Conservation (phyloP, 2,329 filamentous ascomycete species). For the Xylariaceae sp. region DNA sequence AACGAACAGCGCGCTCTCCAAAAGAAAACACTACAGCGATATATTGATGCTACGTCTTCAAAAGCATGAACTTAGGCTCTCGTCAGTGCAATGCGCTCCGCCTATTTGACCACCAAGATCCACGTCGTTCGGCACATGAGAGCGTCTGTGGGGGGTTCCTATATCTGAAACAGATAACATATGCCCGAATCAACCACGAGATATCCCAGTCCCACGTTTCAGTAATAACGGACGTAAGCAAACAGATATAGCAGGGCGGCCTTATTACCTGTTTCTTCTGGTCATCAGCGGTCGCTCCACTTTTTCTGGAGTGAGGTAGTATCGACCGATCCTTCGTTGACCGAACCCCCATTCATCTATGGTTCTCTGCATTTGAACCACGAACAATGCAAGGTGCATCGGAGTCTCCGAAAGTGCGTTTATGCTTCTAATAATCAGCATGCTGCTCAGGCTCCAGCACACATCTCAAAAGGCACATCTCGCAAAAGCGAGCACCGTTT, state of each 20-base stretch:
- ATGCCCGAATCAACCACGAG: background rate
- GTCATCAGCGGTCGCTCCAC: constrained; percentile 10
- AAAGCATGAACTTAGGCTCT: constrained; percentile 28
- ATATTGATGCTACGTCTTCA: constrained; percentile 37
- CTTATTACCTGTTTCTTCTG: background rate
- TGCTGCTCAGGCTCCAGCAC: background rate
- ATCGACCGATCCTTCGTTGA: constrained; percentile 20
- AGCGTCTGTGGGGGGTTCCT: background rate
- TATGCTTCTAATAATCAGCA: background rate
- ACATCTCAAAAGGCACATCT: background rate
- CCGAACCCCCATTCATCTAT: constrained; percentile 5
- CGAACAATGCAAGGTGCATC: constrained; percentile 7
- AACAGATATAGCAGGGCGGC: constrained; percentile 2
- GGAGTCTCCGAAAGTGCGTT: constrained; percentile 11
- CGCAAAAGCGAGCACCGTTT: constrained; percentile 13
- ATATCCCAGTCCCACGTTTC: background rate
- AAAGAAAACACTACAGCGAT: constrained; percentile 45
- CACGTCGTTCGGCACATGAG: background rate
- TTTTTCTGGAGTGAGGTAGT: constrained; percentile 20
- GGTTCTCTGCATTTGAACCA: constrained; percentile 12
- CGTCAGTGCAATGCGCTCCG: background rate
- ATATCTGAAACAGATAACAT: constrained; percentile 9
- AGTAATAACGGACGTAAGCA: background rate
- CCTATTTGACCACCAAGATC: background rate
- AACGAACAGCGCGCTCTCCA: constrained; percentile 51